phyloP scores from a whole-genome alignment of 345 rosid species.

The Populus davidiana region DNA sequence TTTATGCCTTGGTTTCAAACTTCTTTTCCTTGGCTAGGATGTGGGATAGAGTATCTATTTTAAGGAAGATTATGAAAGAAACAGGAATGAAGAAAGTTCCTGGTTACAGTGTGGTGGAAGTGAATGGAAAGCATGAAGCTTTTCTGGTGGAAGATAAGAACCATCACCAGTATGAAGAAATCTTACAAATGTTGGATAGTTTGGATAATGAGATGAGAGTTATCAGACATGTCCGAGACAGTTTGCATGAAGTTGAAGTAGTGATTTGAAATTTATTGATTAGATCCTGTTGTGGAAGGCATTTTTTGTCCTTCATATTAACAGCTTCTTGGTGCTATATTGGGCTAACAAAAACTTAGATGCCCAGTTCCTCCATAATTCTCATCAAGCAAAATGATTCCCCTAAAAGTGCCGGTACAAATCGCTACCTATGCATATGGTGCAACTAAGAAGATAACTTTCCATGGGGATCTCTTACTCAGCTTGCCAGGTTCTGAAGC shows the following conservation, averaged over 20 bases:
- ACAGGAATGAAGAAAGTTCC: constrained; percentile 56
- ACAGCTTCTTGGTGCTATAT: not conserved
- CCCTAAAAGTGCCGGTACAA: not conserved
- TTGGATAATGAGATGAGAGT: constrained; percentile 48
- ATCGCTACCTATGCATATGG: not conserved
- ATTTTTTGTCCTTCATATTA: not conserved
- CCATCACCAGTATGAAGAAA: constrained; percentile 40
- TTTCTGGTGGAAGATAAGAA: constrained; percentile 66
- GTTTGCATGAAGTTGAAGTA: not conserved
- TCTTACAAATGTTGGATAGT: constrained; percentile 35
- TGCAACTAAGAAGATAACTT: not conserved
- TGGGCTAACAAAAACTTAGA: not conserved
- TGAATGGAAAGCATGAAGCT: constrained; percentile 50
- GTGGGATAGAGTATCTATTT: constrained; percentile 57
- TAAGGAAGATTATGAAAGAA: constrained; percentile 60
- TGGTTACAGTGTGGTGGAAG: constrained; percentile 57
- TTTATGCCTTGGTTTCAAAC: constrained; percentile 61
- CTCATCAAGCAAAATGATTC: not conserved
- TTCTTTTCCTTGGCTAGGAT: constrained; percentile 53
- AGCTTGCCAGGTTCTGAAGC: not conserved
- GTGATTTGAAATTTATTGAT: not conserved
- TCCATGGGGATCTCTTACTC: not conserved
- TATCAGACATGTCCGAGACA: constrained; percentile 3
- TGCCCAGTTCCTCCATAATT: not conserved
- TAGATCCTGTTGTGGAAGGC: not conserved